Conservation (phyloP, 2,329 filamentous ascomycete genomes). For the Pestalotiopsis fici region DNA sequence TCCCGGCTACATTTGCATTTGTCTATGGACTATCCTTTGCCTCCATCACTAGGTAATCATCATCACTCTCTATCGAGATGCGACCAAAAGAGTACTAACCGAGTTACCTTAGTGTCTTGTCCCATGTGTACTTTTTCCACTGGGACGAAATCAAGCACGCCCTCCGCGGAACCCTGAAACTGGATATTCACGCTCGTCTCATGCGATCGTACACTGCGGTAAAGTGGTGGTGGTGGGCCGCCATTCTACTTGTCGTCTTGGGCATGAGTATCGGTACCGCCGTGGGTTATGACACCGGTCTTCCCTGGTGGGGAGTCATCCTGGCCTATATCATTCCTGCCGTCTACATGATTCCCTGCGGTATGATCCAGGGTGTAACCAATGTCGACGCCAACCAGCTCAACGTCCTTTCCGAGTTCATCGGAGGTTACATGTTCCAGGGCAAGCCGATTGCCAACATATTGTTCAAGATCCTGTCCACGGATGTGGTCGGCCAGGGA, state of each 20-base stretch:
- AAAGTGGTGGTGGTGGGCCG: constrained; percentile 46
- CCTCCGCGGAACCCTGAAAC: constrained; percentile 25
- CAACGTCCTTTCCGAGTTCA: constrained; percentile 48
- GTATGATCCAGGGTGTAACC: constrained; percentile 48
- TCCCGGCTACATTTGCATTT: constrained; percentile 25
- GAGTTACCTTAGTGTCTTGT: constrained; percentile 21
- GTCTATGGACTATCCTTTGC: constrained; percentile 29
- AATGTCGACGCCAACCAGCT: constrained; percentile 50
- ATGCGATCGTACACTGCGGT: constrained; percentile 39
- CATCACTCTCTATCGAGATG: neutral
- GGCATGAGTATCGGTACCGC: constrained; percentile 25
- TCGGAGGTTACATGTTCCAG: constrained; percentile 47
- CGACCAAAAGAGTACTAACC: neutral
- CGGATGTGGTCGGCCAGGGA: constrained; percentile 41
- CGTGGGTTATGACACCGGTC: constrained; percentile 39
- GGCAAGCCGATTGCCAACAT: constrained; percentile 49
- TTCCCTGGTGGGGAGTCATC: constrained; percentile 46
- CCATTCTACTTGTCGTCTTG: constrained; percentile 31
- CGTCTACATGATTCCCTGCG: constrained; percentile 46
- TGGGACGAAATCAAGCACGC: constrained; percentile 46
- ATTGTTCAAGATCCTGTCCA: constrained; percentile 42
- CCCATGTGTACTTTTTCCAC: constrained; percentile 45
- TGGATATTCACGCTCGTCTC: constrained; percentile 43
- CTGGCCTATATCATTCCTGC: constrained; percentile 43
- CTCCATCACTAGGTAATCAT: constrained; percentile 26